phyloP scores from a whole-genome alignment of 1,139 yeast genomes.

The Pichia sp. region DNA sequence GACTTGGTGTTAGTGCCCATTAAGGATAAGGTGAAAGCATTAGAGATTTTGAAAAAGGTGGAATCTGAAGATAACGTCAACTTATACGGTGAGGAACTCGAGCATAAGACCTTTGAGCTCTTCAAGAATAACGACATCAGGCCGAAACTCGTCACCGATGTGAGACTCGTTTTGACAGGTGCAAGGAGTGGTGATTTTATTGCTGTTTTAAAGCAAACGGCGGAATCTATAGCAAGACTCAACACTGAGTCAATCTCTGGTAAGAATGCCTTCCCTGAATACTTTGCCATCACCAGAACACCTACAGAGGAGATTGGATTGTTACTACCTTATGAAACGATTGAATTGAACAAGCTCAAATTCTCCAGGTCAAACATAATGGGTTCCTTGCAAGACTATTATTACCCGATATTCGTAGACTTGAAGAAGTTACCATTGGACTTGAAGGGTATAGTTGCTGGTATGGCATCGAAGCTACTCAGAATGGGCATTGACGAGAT shows the following conservation, averaged over 20 bases:
- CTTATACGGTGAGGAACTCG: conserved; percentile 12
- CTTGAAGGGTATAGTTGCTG: conserved; percentile 63
- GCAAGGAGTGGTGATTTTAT: conserved; percentile 46
- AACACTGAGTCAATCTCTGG: conserved; percentile 24
- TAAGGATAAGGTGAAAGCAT: conserved; percentile 37
- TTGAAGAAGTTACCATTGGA: conserved; percentile 51
- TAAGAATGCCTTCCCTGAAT: conserved; percentile 32
- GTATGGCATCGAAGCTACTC: conserved; percentile 48
- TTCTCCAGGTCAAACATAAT: conserved; percentile 37
- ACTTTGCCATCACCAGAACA: conserved; percentile 54
- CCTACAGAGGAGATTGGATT: conserved; percentile 48
- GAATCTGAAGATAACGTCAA: conserved; percentile 4
- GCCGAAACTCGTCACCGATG: conserved; percentile 38
- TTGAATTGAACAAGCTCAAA: conserved; percentile 33
- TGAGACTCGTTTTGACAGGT: conserved; percentile 51
- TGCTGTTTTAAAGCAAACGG: conserved; percentile 29
- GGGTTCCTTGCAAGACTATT: conserved; percentile 52
- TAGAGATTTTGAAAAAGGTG: conserved; percentile 33
- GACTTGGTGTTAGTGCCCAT: conserved; percentile 60
- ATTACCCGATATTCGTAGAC: conserved; percentile 53
- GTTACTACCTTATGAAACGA: conserved; percentile 41
- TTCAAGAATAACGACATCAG: conserved; percentile 36
- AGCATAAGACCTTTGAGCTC: conserved; percentile 32
- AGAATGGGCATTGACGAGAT: conserved; percentile 35
- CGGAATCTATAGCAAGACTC: conserved; percentile 31